These are phyloP conservation scores for Hypomontagnella monticulosa DNA, from an alignment of 495 filamentous ascomycete species.

Conservation along the genomic window DNA sequence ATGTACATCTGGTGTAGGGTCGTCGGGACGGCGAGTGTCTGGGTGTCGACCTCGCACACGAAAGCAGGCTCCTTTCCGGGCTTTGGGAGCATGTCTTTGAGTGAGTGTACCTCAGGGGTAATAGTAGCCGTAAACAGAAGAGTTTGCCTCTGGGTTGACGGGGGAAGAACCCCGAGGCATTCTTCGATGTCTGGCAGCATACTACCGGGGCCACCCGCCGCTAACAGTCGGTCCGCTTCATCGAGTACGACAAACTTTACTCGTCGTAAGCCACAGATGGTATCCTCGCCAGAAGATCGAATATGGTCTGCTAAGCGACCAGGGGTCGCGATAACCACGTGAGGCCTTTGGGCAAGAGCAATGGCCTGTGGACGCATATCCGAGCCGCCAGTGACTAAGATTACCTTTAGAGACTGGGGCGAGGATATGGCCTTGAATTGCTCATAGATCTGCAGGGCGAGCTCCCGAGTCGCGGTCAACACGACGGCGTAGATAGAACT, in stretches of 20 bases:
- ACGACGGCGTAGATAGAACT: slow-evolving; percentile 89
- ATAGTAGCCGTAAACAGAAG: slow-evolving; percentile 97
- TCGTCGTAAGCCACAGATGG: slow-evolving; percentile 78
- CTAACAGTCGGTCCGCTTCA: slow-evolving; percentile 92
- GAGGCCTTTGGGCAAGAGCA: slow-evolving; percentile 79
- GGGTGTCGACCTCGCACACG: slow-evolving; percentile 86
- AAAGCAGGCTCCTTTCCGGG: slow-evolving; percentile 78
- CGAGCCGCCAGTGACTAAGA: slow-evolving; percentile 87
- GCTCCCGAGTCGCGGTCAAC: slow-evolving; percentile 89
- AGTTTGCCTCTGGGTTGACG: slow-evolving; percentile 68
- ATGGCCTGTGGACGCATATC: slow-evolving; percentile 94
- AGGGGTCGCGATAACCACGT: slow-evolving; percentile 94
- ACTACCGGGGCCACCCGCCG: slow-evolving; percentile 72
- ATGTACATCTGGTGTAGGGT: slow-evolving; percentile 86
- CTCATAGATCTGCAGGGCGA: slow-evolving; percentile 95
- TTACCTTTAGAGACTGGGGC: slow-evolving; percentile 82
- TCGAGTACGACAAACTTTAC: slow-evolving; percentile 90
- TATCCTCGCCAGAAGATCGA: slow-evolving; percentile 86
- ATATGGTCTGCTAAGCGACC: slow-evolving; percentile 96
- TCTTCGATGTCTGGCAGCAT: slow-evolving; percentile 95
- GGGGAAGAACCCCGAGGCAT: slow-evolving; percentile 81
- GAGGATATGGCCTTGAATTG: slow-evolving; percentile 92
- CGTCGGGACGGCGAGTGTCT: slow-evolving; percentile 76
- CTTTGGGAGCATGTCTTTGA: slow-evolving; percentile 77
- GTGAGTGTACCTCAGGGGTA: slow-evolving; percentile 86